Conservation (phyloP, 345 rosid species). For the Clarkia xantiana region DNA sequence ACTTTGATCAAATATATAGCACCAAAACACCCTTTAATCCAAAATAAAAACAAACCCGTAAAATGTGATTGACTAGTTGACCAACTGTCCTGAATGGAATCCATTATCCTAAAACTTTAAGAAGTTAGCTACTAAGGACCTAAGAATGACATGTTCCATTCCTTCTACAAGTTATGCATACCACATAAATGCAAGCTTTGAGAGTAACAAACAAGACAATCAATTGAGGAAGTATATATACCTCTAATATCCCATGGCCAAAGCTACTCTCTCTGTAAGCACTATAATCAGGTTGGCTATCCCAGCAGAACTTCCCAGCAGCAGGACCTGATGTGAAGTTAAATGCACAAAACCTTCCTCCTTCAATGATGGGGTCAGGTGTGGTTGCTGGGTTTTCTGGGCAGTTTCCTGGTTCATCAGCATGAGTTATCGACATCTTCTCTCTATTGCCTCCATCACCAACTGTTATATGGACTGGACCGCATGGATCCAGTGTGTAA, state of each 20-base stretch:
- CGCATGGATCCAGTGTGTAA: conserved; percentile 71
- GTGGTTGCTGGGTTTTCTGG: conserved; percentile 39
- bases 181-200: too few species aligned
- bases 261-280: conserved; percentile 90
- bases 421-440: conserved; percentile 45
- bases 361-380: conserved; percentile 31
- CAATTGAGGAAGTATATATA: conserved; percentile 9
- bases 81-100: too few species aligned
- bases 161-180: too few species aligned
- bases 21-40: too few species aligned
- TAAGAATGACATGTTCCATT: too few species aligned
- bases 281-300: conserved; percentile 76
- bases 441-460: conserved; percentile 79
- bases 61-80: too few species aligned
- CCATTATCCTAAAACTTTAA: too few species aligned
- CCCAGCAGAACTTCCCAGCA: conserved; percentile 76
- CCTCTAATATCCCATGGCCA: conserved; percentile 94
- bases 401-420: conserved; percentile 83
- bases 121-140: too few species aligned
- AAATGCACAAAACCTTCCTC: conserved; percentile 43
- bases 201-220: too few species aligned
- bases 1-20: too few species aligned
- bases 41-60: too few species aligned
- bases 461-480: conserved; percentile 52
- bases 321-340: conserved; percentile 70